These are phyloP conservation scores for Hypoxylon sp. DNA, from an alignment of 2,329 filamentous ascomycete genomes.

Conservation along the genomic window DNA sequence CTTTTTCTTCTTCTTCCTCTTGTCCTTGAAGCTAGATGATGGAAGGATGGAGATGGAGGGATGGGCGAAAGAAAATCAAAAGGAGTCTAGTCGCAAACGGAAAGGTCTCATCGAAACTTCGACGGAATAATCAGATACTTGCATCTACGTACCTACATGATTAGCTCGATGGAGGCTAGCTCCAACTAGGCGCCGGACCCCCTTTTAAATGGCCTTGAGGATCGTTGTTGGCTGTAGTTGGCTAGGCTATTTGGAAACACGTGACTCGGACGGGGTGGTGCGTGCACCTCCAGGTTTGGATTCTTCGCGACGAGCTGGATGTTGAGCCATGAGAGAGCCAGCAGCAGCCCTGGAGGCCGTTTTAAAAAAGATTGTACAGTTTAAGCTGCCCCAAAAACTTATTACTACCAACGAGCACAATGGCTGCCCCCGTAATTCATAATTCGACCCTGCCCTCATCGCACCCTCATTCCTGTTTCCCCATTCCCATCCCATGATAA, in stretches of 20 bases:
- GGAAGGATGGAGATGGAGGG: not conserved
- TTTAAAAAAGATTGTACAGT: slow-evolving; percentile 42
- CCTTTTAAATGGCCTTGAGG: not conserved
- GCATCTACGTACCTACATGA: not conserved
- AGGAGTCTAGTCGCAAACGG: slow-evolving; percentile 14
- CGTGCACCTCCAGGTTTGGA: slow-evolving; percentile 33
- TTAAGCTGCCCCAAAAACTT: slow-evolving; percentile 39
- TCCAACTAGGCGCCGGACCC: not conserved
- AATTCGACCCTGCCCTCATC: slow-evolving; percentile 48
- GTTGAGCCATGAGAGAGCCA: slow-evolving; percentile 32
- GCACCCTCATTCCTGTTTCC: slow-evolving; percentile 38
- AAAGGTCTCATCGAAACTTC: slow-evolving; percentile 16
- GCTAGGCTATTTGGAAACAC: slow-evolving; percentile 22
- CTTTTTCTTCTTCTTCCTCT: not conserved
- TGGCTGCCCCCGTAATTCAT: slow-evolving; percentile 57
- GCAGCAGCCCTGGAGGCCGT: slow-evolving; percentile 34
- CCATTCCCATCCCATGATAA: slow-evolving; percentile 43
- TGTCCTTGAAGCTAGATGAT: not conserved
- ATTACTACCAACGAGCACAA: slow-evolving; percentile 47
- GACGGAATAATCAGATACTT: slow-evolving; percentile 12
- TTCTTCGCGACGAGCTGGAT: slow-evolving; percentile 39
- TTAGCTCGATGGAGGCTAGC: not conserved
- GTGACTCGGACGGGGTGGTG: slow-evolving; percentile 28
- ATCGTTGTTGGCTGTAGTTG: not conserved
- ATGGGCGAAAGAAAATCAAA: slow-evolving; percentile 4